Evolutionary conservation across 345 rosid species (phyloP).

Genomic region (Euclidium syriacum): DNA sequence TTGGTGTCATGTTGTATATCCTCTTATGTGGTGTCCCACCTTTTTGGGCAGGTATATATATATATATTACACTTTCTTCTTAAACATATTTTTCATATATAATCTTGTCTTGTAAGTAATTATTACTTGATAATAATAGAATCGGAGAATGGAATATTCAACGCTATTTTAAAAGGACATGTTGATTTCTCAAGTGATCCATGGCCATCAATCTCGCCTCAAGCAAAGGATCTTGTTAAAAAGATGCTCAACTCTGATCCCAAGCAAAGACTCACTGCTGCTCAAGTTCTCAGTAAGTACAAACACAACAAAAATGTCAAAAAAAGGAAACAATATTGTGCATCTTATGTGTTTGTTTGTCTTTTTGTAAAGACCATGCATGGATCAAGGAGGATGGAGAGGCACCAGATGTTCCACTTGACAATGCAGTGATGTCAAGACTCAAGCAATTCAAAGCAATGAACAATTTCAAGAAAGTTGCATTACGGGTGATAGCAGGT

Average conservation of each 20-base stretch:
- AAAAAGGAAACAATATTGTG: too few species aligned
- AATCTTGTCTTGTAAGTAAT: not conserved
- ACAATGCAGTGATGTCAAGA: constrained; percentile 65
- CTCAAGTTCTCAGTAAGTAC: constrained; percentile 50
- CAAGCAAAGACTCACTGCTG: constrained; percentile 50
- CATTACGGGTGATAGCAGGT: constrained; percentile 65
- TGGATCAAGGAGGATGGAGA: constrained; percentile 85
- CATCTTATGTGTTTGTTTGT: not conserved
- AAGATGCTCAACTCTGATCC: constrained; percentile 65
- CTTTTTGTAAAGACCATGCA: constrained; percentile 44
- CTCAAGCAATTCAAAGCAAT: constrained; percentile 79
- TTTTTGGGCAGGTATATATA: constrained; percentile 64
- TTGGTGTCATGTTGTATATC: constrained; percentile 67
- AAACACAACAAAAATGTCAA: not conserved
- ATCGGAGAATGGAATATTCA: constrained; percentile 58
- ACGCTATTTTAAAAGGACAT: constrained; percentile 49
- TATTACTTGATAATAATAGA: constrained; percentile 29
- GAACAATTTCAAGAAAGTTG: constrained; percentile 79
- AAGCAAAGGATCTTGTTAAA: constrained; percentile 54
- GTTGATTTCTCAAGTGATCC: constrained; percentile 58
- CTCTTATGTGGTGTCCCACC: constrained; percentile 67
- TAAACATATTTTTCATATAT: not conserved
- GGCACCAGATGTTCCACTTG: constrained; percentile 80
- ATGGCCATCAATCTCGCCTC: constrained; percentile 55
- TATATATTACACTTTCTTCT: not conserved